A percentile compares a stretch with the other conserved stretches of the same genome.
These are phyloP conservation scores for Backusella tarrabulga DNA, from an alignment of 192 early-diverging fungal genomes.

Conservation along the genomic window DNA sequence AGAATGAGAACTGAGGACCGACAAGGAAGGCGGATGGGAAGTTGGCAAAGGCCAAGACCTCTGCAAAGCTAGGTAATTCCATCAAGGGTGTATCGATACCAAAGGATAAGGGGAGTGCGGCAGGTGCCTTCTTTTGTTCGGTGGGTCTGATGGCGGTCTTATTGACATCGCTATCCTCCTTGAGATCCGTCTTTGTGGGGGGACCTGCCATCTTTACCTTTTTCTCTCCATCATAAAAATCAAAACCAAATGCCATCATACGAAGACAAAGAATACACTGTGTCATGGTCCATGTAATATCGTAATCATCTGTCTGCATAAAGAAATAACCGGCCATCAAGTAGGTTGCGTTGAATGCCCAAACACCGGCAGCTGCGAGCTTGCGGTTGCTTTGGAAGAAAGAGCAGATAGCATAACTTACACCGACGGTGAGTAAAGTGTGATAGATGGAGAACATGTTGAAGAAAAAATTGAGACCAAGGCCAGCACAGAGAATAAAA, in stretches of 20 bases:
- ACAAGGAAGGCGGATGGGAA: slow-evolving; percentile 58
- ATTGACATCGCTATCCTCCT: neutral
- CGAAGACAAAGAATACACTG: slow-evolving; percentile 63
- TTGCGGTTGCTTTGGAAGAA: slow-evolving; percentile 34
- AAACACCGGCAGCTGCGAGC: slow-evolving; percentile 33
- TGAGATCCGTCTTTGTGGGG: neutral
- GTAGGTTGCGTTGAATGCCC: slow-evolving; percentile 52
- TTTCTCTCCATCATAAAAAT: slow-evolving; percentile 50
- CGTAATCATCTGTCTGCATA: slow-evolving; percentile 49
- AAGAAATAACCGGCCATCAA: slow-evolving; percentile 48
- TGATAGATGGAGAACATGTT: slow-evolving; percentile 48
- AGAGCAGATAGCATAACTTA: slow-evolving; percentile 43
- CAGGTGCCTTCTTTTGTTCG: neutral
- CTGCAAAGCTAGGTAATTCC: slow-evolving; percentile 41
- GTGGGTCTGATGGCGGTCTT: neutral
- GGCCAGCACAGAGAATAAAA: slow-evolving; percentile 43
- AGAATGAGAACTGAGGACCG: slow-evolving; percentile 65
- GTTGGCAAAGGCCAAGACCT: slow-evolving; percentile 53
- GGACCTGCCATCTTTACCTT: neutral
- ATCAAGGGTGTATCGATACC: slow-evolving; percentile 43
- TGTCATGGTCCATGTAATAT: slow-evolving; percentile 61
- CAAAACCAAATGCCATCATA: slow-evolving; percentile 62
- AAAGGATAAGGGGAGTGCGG: slow-evolving; percentile 41
- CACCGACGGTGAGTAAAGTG: slow-evolving; percentile 44
- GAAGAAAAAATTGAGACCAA: slow-evolving; percentile 48